Conservation (phyloP, 208 protist species). For the Acanthamoeba lenticulata region DNA sequence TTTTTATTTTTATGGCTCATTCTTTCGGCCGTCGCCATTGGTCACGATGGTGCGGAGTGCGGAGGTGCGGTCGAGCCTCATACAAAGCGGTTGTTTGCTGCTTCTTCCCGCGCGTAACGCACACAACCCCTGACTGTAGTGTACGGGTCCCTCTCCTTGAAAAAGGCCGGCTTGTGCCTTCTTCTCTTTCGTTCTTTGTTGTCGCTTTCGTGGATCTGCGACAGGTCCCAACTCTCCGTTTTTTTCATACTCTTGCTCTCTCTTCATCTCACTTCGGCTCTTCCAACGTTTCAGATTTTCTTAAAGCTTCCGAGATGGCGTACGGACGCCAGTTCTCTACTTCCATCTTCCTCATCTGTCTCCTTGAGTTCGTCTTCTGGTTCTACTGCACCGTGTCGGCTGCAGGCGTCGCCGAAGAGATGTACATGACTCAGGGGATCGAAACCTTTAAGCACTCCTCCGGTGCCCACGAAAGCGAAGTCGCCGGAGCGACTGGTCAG, state of each 20-base stretch:
- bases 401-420: neutral
- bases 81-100: too few species aligned
- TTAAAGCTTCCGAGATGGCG: neutral
- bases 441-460: neutral
- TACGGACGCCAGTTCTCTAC: neutral
- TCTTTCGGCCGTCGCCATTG: too few species aligned
- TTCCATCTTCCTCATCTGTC: conserved; percentile 15
- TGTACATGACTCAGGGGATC: conserved; percentile 1
- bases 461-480: neutral
- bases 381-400: neutral
- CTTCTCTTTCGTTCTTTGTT: neutral
- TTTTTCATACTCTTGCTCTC: neutral
- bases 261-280: neutral
- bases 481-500: neutral
- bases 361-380: conserved; percentile 31
- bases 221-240: neutral
- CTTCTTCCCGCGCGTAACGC: neutral
- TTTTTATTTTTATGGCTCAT: too few species aligned
- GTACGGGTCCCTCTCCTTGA: neutral
- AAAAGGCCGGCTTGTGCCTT: neutral
- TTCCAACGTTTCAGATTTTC: neutral
- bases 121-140: neutral
- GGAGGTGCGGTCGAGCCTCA: too few species aligned
- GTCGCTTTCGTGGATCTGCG: too few species aligned
- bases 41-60: too few species aligned